Evolutionary conservation across 83 land plant species (phyloP), one percentile per base, ranked within the genome.

Genomic region (Larix sibirica): DNA sequence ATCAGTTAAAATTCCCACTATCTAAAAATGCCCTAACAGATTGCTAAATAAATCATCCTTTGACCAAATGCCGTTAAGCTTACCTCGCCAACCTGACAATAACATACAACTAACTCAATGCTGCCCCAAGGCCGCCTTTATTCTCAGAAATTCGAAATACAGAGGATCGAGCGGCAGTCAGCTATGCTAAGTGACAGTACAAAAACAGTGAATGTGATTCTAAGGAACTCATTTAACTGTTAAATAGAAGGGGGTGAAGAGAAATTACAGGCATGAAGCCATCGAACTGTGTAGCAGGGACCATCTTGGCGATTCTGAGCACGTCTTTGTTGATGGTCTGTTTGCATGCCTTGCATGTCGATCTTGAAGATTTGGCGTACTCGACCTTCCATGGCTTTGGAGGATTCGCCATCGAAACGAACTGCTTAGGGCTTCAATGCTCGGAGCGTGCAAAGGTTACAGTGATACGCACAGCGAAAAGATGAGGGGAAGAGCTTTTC

Each of bases 311-410:
- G 59, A 94, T 79, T 73, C 89, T n/a, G n/a, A n/a, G n/a, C n/a
- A n/a, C n/a, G n/a, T n/a, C n/a, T n/a, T n/a, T n/a, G n/a, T n/a
- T n/a, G 28, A 97, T 97, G 80, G 83, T 58, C 40, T 24, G 83
- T 80, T 88, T 89, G 93, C 99, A 97, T 38, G 91, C 82, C 82
- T 87, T 90, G 89, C 99, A 97, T 0, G 92, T 85, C 2, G 98
- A 90, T 31, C 99, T 81, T 9, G 88, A 83, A 28, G 99, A 95
- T 84, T 95, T 97, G n/a, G 99, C 99, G 79, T 97, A 97, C 87
- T 97, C 99, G 33, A 89, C 95, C 74, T 89, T 95, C 98, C 98
- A 97, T 94, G 87, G 7, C 6, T n/a, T n/a, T n/a, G n/a, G n/a
- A n/a, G n/a, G n/a, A n/a, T n/a, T n/a, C n/a, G n/a, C n/a, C n/a